Evolutionary conservation across 371 early-diverging fungal species (phyloP).

Genomic region (Actinomucor elegans): DNA sequence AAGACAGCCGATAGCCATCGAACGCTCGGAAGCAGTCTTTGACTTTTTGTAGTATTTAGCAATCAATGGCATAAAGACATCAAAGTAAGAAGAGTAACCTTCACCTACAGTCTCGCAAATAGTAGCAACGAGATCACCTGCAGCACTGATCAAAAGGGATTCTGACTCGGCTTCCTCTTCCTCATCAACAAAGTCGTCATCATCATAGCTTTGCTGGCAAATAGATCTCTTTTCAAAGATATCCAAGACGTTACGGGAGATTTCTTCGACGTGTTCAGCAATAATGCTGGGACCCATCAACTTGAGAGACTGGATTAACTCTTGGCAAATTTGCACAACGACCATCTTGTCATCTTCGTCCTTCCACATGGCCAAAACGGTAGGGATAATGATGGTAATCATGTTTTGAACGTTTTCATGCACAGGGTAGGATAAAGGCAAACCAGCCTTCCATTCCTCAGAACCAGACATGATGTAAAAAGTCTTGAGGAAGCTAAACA

Average conservation of each 20-base stretch:
- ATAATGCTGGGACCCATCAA: conserved; percentile 79
- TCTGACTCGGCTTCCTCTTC: conserved; percentile 86
- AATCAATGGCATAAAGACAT: conserved; percentile 80
- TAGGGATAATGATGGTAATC: conserved; percentile 67
- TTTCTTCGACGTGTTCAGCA: conserved; percentile 64
- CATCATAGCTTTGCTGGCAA: conserved; percentile 81
- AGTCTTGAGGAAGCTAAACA: conserved; percentile 79
- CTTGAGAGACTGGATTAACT: conserved; percentile 67
- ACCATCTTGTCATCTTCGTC: conserved; percentile 87
- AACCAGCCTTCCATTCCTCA: conserved; percentile 70
- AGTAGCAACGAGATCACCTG: conserved; percentile 82
- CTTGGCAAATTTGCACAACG: conserved; percentile 74
- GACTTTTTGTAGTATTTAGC: conserved; percentile 79
- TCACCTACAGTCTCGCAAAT: conserved; percentile 75
- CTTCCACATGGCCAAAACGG: conserved; percentile 67
- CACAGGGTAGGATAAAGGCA: conserved; percentile 66
- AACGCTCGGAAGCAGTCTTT: conserved; percentile 73
- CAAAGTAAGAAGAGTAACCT: conserved; percentile 70
- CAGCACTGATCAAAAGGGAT: conserved; percentile 74
- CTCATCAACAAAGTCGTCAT: conserved; percentile 74
- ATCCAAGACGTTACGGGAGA: conserved; percentile 60
- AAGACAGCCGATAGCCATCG: conserved; percentile 88
- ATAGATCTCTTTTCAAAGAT: conserved; percentile 80
- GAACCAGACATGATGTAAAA: conserved; percentile 68
- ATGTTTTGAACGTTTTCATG: conserved; percentile 76